A percentile compares a stretch with the other conserved stretches of the same genome.
These are phyloP conservation scores for Astrocystis sublimbata DNA, from an alignment of 495 filamentous ascomycete genomes.

Conservation along the genomic window DNA sequence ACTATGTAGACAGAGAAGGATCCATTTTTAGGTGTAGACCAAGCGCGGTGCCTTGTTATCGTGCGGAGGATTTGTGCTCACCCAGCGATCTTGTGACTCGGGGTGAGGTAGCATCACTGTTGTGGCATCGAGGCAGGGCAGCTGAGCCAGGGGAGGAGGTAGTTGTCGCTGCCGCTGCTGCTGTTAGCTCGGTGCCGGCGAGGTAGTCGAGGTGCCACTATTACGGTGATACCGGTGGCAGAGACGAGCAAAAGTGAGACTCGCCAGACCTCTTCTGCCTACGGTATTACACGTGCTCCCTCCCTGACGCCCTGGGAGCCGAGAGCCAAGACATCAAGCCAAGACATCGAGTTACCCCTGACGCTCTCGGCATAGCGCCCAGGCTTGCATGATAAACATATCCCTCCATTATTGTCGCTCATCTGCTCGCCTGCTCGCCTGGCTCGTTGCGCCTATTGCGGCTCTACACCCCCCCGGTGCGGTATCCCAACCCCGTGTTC, in stretches of 20 bases:
- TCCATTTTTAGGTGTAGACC: slow-evolving; percentile 15
- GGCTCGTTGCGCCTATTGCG: background rate
- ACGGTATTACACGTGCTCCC: slow-evolving; percentile 8
- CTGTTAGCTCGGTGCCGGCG: background rate
- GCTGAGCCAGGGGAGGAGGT: background rate
- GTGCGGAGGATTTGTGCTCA: slow-evolving; percentile 13
- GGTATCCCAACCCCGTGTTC: background rate
- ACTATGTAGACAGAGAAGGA: slow-evolving; percentile 2
- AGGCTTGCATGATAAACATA: slow-evolving; percentile 2
- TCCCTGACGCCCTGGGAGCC: background rate
- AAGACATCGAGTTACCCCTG: background rate
- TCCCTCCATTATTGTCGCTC: background rate
- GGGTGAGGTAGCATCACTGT: slow-evolving; percentile 11
- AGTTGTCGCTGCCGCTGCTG: background rate
- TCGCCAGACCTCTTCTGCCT: background rate
- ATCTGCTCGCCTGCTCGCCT: too few species aligned
- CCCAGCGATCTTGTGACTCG: slow-evolving; percentile 5
- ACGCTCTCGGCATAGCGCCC: background rate
- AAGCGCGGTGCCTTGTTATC: slow-evolving; percentile 10
- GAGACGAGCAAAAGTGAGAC: background rate
- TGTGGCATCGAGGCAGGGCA: background rate
- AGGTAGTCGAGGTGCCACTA: background rate
- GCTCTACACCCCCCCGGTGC: background rate
- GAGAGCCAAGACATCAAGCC: background rate
- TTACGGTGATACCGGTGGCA: background rate